These are phyloP conservation scores for Colletotrichum plurivorum DNA, from an alignment of 2,329 filamentous ascomycete genomes.

Conservation along the genomic window DNA sequence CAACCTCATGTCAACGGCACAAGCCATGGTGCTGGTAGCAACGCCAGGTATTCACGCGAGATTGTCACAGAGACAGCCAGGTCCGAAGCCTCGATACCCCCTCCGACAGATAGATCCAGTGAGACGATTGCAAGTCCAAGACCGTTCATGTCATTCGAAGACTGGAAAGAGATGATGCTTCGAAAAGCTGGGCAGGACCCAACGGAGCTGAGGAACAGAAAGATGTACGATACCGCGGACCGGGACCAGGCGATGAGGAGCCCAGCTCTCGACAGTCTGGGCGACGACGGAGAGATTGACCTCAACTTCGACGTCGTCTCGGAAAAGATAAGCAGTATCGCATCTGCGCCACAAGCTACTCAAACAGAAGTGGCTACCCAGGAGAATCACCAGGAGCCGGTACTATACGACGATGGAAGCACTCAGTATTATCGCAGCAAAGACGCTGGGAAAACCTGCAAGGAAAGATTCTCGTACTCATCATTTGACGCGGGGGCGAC, in stretches of 20 bases:
- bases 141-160: constrained; percentile 96
- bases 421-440: constrained; percentile 80
- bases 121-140: constrained; percentile 43
- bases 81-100: neutral
- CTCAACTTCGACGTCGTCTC: constrained; percentile 67
- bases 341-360: constrained; percentile 27
- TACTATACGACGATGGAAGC: constrained; percentile 63
- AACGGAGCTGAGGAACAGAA: constrained; percentile 71
- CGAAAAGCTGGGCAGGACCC: constrained; percentile 82
- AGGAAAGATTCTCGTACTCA: constrained; percentile 96
- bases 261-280: constrained; percentile 82
- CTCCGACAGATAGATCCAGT: neutral
- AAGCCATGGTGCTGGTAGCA: neutral
- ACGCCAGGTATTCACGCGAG: constrained; percentile 39
- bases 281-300: constrained; percentile 88
- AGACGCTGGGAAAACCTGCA: constrained; percentile 97
- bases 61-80: neutral
- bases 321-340: constrained; percentile 54
- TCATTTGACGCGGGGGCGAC: constrained; percentile 98
- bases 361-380: constrained; percentile 29
- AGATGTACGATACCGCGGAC: constrained; percentile 66
- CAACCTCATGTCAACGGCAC: neutral
- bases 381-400: constrained; percentile 53
- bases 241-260: constrained; percentile 64
- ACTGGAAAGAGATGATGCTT: constrained; percentile 97